These are phyloP conservation scores for Tetramitus jugosus DNA, from an alignment of 208 protist species.

Conservation along the genomic window DNA sequence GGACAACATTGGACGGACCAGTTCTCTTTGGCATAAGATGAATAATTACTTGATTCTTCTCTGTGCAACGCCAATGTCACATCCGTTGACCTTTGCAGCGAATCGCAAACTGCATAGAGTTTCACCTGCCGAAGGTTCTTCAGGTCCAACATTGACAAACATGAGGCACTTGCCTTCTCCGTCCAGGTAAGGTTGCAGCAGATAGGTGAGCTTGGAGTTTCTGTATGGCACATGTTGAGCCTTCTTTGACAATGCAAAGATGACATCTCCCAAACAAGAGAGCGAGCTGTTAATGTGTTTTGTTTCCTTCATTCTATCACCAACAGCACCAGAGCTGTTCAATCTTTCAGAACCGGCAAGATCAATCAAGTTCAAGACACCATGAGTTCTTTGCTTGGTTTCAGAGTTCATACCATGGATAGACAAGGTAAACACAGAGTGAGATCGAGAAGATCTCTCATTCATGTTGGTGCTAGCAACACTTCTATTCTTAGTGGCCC, in stretches of 20 bases:
- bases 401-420: slow-evolving; percentile 28
- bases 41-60: slow-evolving; percentile 27
- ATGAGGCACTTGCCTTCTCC: slow-evolving; percentile 79
- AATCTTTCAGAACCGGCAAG: slow-evolving; percentile 78
- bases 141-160: slow-evolving; percentile 75
- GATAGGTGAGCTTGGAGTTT: slow-evolving; percentile 74
- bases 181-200: slow-evolving; percentile 73
- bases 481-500: slow-evolving; percentile 15
- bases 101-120: slow-evolving; percentile 79
- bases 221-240: slow-evolving; percentile 76
- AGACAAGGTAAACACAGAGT: slow-evolving; percentile 37
- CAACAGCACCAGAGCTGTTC: slow-evolving; percentile 67
- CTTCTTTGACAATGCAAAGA: slow-evolving; percentile 63
- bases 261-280: slow-evolving; percentile 72
- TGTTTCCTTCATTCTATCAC: slow-evolving; percentile 72
- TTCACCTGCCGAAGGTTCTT: slow-evolving; percentile 54
- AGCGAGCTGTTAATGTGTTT: slow-evolving; percentile 81
- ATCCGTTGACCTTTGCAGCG: slow-evolving; percentile 73
- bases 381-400: slow-evolving; percentile 26
- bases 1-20: too few relatives aligned
- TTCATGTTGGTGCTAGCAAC: slow-evolving; percentile 17
- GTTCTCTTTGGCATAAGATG: too few relatives aligned
- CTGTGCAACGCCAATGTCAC: slow-evolving; percentile 50
- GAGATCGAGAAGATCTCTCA: slow-evolving; percentile 30
- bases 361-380: slow-evolving; percentile 72